Evolutionary conservation across 192 early-diverging fungal genomes (phyloP), one percentile per base, ranked within the genome.

Genomic region (Linnemannia exigua): DNA sequence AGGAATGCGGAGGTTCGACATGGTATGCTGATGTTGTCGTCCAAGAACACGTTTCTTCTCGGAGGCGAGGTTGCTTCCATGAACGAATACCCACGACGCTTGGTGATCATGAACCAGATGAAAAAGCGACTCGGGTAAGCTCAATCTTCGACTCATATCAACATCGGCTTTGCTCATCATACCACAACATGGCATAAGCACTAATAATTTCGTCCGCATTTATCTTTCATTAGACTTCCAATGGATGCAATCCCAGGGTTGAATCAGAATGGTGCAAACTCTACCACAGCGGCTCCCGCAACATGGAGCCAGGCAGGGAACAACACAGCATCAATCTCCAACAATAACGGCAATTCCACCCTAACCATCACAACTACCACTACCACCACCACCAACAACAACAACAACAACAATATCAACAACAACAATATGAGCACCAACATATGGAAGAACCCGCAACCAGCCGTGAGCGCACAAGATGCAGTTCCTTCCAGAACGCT

Each of bases 1-100:
- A 67, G 35, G 46, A 70, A 77, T 41, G 84, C 67, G 25, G 70
- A 80, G 2, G 70, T 86, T n/a, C 63, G 78, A 58, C 84, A 86
- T 33, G 84, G 84, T 7, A 44, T 86, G 25, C 75, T 86, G 31
- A 78, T 80, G 52, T 46, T 86, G 17, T 22, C 63, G n/a, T 41
- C 61, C 5, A 54, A 25, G 20, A 86, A 79, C 44, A 74, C 79
- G 5, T 33, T 69, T 36, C 50, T 80, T 0, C 74, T 86, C 2
- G 84, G 84, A 35, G 84, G 84, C 3, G 84, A 86, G 36, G 84
- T 86, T 28, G 84, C 84, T 2, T 69, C 70, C 17, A 77, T 86
- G 84, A 86, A 86, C 61, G 36, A 74, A 33, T 33, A 86, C 37
- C 78, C 84, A 28, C 73, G 84, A 33, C 61, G 77, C 11, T 74